These are phyloP conservation scores for Baudoinia panamericana DNA, from an alignment of 495 filamentous ascomycete genomes.

Conservation along the genomic window DNA sequence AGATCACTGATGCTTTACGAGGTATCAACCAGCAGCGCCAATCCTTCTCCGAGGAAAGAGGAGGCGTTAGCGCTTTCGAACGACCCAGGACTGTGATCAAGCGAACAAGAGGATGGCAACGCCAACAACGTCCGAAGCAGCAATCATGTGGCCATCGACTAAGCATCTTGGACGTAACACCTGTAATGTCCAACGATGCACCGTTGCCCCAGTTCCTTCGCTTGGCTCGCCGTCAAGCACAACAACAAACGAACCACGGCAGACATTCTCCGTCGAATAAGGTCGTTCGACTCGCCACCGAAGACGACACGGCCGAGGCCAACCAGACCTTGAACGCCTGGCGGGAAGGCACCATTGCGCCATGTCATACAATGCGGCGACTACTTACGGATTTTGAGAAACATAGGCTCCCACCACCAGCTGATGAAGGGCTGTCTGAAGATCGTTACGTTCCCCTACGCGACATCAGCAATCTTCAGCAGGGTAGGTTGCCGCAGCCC, in stretches of 20 bases:
- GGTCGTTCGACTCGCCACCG: slow-evolving; percentile 55
- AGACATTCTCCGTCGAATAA: slow-evolving; percentile 66
- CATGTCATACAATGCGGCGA: slow-evolving; percentile 26
- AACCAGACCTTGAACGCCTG: slow-evolving; percentile 55
- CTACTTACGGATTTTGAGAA: too few relatives aligned
- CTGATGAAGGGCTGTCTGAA: too few relatives aligned
- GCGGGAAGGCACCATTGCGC: slow-evolving; percentile 55
- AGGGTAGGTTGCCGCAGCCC: slow-evolving; percentile 6
- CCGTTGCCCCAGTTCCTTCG: slow-evolving; percentile 58
- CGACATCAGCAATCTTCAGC: neutral
- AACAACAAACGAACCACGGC: slow-evolving; percentile 46
- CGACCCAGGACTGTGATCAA: too few relatives aligned
- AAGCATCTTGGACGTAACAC: slow-evolving; percentile 58
- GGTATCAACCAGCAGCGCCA: slow-evolving; percentile 32
- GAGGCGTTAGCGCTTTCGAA: too few relatives aligned
- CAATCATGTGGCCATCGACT: slow-evolving; percentile 40
- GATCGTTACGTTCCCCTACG: too few relatives aligned
- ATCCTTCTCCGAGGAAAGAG: slow-evolving; percentile 26
- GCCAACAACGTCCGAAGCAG: too few relatives aligned
- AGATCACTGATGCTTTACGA: slow-evolving; percentile 18
- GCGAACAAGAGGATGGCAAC: too few relatives aligned
- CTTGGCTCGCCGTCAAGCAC: slow-evolving; percentile 61
- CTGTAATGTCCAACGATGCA: slow-evolving; percentile 13
- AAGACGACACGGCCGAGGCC: slow-evolving; percentile 62
- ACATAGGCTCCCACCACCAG: too few relatives aligned